Conservation (phyloP, 2,329 filamentous ascomycete genomes). For the Xylariaceae sp. region DNA sequence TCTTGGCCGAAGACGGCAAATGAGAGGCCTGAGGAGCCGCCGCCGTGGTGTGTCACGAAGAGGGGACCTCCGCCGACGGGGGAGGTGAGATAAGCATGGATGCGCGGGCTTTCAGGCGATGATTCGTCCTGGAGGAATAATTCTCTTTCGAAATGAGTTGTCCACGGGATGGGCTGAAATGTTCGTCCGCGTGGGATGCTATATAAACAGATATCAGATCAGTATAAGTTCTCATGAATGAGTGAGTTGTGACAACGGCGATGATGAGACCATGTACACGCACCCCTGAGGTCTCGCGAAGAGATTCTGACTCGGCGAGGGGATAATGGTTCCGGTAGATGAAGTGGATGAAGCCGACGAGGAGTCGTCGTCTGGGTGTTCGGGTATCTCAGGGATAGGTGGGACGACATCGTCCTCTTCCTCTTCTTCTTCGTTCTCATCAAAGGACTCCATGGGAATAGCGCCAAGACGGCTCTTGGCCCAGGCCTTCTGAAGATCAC, state of each 20-base stretch:
- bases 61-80: slow-evolving; percentile 70
- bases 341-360: slow-evolving; percentile 81
- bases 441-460: slow-evolving; percentile 46
- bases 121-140: slow-evolving; percentile 59
- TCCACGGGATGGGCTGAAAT: slow-evolving; percentile 71
- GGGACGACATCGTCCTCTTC: slow-evolving; percentile 46
- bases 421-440: slow-evolving; percentile 50
- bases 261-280: slow-evolving; percentile 29
- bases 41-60: slow-evolving; percentile 92
- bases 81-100: slow-evolving; percentile 85
- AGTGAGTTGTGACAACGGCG: neutral
- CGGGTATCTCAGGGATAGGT: slow-evolving; percentile 39
- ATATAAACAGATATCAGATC: slow-evolving; percentile 20
- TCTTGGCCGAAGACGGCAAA: slow-evolving; percentile 79
- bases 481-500: slow-evolving; percentile 73
- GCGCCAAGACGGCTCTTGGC: slow-evolving; percentile 67
- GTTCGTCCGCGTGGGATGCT: slow-evolving; percentile 49
- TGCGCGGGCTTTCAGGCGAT: slow-evolving; percentile 46
- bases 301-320: slow-evolving; percentile 65
- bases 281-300: slow-evolving; percentile 68
- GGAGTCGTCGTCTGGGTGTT: slow-evolving; percentile 58
- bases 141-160: slow-evolving; percentile 84
- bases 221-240: slow-evolving; percentile 7
- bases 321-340: slow-evolving; percentile 86
- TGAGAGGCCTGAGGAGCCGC: slow-evolving; percentile 85